Percentiles rank a stretch among this genome's conserved stretches.
Evolutionary conservation across 768 basidiomycete genomes (phyloP).

Genomic region (Tephrocybe sp.): DNA sequence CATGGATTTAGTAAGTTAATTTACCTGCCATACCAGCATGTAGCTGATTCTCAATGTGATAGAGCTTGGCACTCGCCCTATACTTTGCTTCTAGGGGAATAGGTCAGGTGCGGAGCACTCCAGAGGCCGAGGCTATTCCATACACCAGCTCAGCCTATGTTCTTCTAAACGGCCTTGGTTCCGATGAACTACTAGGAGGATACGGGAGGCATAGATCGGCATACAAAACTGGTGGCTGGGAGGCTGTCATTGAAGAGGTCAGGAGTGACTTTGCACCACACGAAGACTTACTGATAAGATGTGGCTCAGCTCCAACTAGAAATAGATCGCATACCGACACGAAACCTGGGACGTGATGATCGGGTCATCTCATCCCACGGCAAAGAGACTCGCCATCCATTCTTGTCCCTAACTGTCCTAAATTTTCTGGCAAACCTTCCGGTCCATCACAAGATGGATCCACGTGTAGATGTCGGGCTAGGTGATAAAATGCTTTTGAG

Average conservation of each 20-base stretch:
- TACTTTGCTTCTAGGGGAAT: constrained; percentile 88
- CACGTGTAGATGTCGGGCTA: constrained; percentile 63
- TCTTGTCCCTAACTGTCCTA: constrained; percentile 78
- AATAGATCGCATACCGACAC: constrained; percentile 78
- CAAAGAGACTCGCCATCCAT: constrained; percentile 91
- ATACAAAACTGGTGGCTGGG: constrained; percentile 67
- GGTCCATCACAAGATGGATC: constrained; percentile 81
- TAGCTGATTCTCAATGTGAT: background rate
- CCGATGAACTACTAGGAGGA: constrained; percentile 94
- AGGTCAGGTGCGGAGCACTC: constrained; percentile 49
- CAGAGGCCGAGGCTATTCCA: constrained; percentile 32
- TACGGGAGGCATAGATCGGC: constrained; percentile 87
- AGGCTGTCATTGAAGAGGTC: constrained; percentile 79
- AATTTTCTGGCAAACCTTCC: constrained; percentile 76
- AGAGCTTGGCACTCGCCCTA: constrained; percentile 91
- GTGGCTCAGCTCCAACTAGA: constrained; percentile 77
- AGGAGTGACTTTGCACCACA: constrained; percentile 6
- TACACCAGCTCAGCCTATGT: constrained; percentile 81
- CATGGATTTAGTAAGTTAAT: constrained; percentile 77
- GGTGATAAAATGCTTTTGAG: constrained; percentile 91
- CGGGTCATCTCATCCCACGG: constrained; percentile 89
- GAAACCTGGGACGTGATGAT: constrained; percentile 95
- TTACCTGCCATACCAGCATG: background rate
- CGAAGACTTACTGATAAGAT: constrained; percentile 2
- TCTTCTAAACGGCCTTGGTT: constrained; percentile 86